Evolutionary conservation across 352 stramenopile species (phyloP), one percentile per base, ranked within the genome.

Genomic region (Phytopythium sindhum): DNA sequence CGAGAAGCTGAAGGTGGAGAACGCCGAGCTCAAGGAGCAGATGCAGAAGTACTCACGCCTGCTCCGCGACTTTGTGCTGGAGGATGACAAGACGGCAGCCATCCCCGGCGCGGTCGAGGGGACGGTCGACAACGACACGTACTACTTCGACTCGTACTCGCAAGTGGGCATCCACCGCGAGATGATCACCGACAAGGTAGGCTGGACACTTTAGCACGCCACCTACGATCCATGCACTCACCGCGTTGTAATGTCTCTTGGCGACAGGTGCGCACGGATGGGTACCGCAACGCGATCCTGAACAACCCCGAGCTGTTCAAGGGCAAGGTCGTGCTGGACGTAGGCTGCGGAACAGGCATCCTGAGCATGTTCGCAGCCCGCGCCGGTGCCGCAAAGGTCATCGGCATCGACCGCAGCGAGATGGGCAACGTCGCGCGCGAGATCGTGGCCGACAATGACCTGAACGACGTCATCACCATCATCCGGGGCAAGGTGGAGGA

Each of bases 111-210:
- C 69, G 0, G 65, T 77, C 10, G 69, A 80, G 8, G 57, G 73
- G 24, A 68, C 73, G 29, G 78, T 72, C 0, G 84, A 95, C 67
- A 92, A 92, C 54, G 83, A 93, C 68, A 92, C 86, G 70, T 99
- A 99, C 75, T 99, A 99, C 77, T 99, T 99, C 60, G 95, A 99
- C 75, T 98, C 93, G 58, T 99, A 99, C 77, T 98, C 95, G 48
- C 96, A 99, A 65, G 97, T 99, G 74, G 91, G 93, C 37, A 99
- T 99, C 73, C 97, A 99, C 73, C 95, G 99, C 73, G 97, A 99
- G 78, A 94, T 94, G 86, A 91, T 94, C 74, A 90, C 81, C 33
- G 86, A 94, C 66, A 55, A 55, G 48, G 47, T 50, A 50, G 41
- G 31, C 31, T 8, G 31, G 8, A 35, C 31, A 35, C 31, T 35